phyloP scores from a whole-genome alignment of 768 basidiomycete species.

The Boletus subparvulus region DNA sequence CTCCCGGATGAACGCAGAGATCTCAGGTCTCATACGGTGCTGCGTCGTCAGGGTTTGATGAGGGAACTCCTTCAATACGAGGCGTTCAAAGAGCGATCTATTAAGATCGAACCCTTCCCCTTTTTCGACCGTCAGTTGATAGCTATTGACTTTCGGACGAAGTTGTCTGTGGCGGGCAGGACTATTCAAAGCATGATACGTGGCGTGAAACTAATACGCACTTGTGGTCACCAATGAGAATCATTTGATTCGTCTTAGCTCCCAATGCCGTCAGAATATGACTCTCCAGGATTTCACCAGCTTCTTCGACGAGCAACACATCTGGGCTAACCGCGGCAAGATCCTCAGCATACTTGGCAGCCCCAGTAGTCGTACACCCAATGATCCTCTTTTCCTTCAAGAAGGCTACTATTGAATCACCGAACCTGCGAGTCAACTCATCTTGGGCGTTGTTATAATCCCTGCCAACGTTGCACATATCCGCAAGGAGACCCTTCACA shows the following conservation, averaged over 20 bases:
- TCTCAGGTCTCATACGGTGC: slow-evolving; percentile 76
- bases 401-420: slow-evolving; percentile 35
- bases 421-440: slow-evolving; percentile 37
- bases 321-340: slow-evolving; percentile 49
- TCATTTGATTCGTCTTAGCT: slow-evolving; percentile 47
- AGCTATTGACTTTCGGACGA: slow-evolving; percentile 71
- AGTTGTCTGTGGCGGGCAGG: slow-evolving; percentile 49
- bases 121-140: slow-evolving; percentile 65
- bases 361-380: slow-evolving; percentile 69
- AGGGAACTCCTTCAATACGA: slow-evolving; percentile 61
- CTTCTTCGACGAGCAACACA: slow-evolving; percentile 68
- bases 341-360: slow-evolving; percentile 55
- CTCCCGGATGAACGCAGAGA: slow-evolving; percentile 58
- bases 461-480: slow-evolving; percentile 35
- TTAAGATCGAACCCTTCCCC: slow-evolving; percentile 70
- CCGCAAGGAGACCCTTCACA: slow-evolving; percentile 32
- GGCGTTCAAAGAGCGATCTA: slow-evolving; percentile 65
- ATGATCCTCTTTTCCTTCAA: slow-evolving; percentile 56
- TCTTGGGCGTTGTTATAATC: slow-evolving; percentile 44
- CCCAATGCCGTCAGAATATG: slow-evolving; percentile 65
- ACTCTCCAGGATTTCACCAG: slow-evolving; percentile 70
- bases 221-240: slow-evolving; percentile 77
- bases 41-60: slow-evolving; percentile 56
- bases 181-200: neutral
- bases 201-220: slow-evolving; percentile 23